These are phyloP conservation scores for Candida glucosophila DNA, from an alignment of 1,139 yeast species.

Conservation along the genomic window DNA sequence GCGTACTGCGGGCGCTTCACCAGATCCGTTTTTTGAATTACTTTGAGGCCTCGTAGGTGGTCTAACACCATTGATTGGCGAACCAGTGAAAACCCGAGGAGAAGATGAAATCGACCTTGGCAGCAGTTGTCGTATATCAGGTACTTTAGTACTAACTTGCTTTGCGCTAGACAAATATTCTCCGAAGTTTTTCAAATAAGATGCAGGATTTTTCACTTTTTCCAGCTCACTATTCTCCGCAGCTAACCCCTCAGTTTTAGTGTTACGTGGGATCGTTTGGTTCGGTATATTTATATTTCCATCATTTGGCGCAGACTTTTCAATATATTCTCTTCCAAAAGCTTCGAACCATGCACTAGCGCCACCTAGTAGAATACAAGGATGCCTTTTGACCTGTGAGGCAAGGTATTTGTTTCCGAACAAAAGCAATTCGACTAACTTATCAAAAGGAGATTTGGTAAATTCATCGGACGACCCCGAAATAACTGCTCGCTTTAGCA, in stretches of 20 bases:
- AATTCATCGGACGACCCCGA: constrained; percentile 14
- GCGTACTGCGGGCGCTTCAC: no score
- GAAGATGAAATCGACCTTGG: no score
- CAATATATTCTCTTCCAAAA: constrained; percentile 30
- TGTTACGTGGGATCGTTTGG: not conserved
- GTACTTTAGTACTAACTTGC: no score
- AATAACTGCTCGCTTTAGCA: constrained; percentile 14
- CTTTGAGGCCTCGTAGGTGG: no score
- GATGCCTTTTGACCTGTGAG: constrained; percentile 24
- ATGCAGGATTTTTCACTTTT: no score
- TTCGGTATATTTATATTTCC: not conserved
- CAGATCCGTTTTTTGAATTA: no score
- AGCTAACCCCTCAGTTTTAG: no score
- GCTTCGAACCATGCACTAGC: constrained; percentile 27
- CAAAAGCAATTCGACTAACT: constrained; percentile 46
- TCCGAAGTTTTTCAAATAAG: constrained; percentile 29
- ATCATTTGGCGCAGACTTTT: constrained; percentile 14
- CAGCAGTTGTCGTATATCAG: no score
- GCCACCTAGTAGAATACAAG: constrained; percentile 34
- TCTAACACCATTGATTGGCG: no score
- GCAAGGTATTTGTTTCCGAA: constrained; percentile 28
- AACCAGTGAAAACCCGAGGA: no score
- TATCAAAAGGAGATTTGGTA: constrained; percentile 35
- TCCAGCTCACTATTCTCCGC: no score
- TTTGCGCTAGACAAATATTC: constrained; percentile 33